Evolutionary conservation across 2,329 filamentous ascomycete species (phyloP), one percentile per base, ranked within the genome.

Genomic region (Tolypocladium amazonense): DNA sequence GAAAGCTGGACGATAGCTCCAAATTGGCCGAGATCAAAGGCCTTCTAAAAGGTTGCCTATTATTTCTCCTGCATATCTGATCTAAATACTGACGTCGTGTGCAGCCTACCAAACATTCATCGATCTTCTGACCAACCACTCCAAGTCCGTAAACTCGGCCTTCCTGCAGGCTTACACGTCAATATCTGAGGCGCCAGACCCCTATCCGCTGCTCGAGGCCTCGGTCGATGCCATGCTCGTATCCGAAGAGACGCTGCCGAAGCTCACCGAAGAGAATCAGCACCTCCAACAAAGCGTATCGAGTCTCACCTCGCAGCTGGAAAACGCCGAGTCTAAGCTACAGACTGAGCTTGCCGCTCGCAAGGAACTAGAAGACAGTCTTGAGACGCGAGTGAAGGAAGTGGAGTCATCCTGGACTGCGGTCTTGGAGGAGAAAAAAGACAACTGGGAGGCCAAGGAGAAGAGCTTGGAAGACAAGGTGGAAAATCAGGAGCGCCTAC

Each of bases 401-500:
- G 87, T 97, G 2, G 92, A 97, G 74, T 78, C 84, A 18, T 94
- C 91, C 3, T 99, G 94, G 93, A 83, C 85, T 15, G 92, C 90
- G 30, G 92, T 97, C 5, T 73, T 99, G 57, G 87, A 89, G 60
- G 94, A 99, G 79, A 97, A 96, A 76, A 88, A 90, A 68, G 91
- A 93, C 72, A 99, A 99, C 70, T 99, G 94, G 94, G 87, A 89
- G 58, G 87, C 93, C 11, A 97, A 96, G 71, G 94, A 99, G 77
- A 90, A 89, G 76, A 86, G 84, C 35, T 75, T 97, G 61, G 92
- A 96, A 69, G 93, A 97, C 67, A 97, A 97, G 75, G 81, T 96
- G 3, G 93, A 97, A 72, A 95, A 88, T 67, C 93, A 99, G 71
- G 94, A 99, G 56, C 86, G 92, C 8, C 76, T 99, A 45, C 76